Percentiles rank a stretch among this genome's conserved stretches.
Evolutionary conservation across 176 grass and related monocot genomes (phyloP).

Genomic region (Zoysia pacifica): DNA sequence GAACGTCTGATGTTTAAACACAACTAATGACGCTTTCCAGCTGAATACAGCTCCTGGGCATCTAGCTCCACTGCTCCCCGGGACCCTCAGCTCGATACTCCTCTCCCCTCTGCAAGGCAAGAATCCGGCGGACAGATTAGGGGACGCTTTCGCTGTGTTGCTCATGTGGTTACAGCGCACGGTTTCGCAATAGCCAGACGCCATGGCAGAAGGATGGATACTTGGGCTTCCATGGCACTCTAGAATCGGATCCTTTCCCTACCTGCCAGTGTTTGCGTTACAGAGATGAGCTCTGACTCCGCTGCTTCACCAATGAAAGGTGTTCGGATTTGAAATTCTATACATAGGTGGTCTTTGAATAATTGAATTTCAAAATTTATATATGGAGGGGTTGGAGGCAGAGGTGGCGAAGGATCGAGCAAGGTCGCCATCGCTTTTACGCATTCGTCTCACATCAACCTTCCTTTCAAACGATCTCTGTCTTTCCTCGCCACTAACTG

Average conservation of each 20-base stretch:
- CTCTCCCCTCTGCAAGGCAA: slow-evolving; percentile 35
- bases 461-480: background rate
- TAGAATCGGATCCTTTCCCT: slow-evolving; percentile 33
- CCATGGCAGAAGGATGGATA: slow-evolving; percentile 39
- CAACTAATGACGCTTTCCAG: slow-evolving; percentile 1
- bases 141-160: background rate
- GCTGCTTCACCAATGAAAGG: background rate
- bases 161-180: slow-evolving; percentile 1
- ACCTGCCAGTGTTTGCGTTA: background rate
- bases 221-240: slow-evolving; percentile 36
- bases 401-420: background rate
- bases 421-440: background rate
- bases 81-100: slow-evolving; percentile 22
- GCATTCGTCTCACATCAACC: background rate
- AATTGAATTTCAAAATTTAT: too few species aligned
- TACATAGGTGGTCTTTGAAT: too few species aligned
- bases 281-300: background rate
- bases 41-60: background rate
- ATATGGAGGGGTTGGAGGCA: background rate
- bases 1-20: background rate
- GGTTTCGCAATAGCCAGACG: slow-evolving; percentile 13
- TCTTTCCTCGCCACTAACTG: background rate
- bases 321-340: background rate
- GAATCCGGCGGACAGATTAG: slow-evolving; percentile 36
- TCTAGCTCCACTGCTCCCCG: background rate